Conservation (phyloP, 345 rosid genomes). For the Syzygium aqueum region DNA sequence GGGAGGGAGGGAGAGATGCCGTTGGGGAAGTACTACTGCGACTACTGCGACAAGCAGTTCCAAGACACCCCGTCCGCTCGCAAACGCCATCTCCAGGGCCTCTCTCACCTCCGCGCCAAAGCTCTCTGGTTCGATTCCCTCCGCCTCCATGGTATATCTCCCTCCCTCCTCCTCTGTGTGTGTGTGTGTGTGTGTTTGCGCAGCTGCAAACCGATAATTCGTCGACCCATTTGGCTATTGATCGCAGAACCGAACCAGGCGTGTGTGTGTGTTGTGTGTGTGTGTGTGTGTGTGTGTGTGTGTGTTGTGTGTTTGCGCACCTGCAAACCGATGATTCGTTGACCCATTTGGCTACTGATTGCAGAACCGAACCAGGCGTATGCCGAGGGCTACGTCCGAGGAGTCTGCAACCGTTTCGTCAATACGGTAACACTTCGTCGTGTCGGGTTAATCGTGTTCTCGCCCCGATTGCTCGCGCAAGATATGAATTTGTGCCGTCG, state of each 20-base stretch:
- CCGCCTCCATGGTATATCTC: not conserved
- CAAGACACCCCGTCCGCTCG: constrained; percentile 73
- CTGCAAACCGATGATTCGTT: not conserved
- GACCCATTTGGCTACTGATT: not conserved
- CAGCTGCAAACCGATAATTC: too few species aligned
- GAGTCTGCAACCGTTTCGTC: constrained; percentile 63
- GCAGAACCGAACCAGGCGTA: constrained; percentile 20
- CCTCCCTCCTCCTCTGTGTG: not conserved
- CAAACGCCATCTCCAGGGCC: constrained; percentile 76
- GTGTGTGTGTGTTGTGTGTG: too few species aligned
- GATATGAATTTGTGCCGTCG: fast-evolving
- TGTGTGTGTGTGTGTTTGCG: not conserved
- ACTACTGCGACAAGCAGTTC: constrained; percentile 91
- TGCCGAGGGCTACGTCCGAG: constrained; percentile 18
- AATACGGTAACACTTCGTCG: constrained; percentile 22
- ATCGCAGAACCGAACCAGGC: too few species aligned
- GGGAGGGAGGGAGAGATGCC: constrained; percentile 26
- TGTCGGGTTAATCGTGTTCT: too few species aligned
- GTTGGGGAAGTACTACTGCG: constrained; percentile 70
- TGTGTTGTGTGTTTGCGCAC: not conserved
- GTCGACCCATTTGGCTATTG: too few species aligned
- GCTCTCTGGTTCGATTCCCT: constrained; percentile 60
- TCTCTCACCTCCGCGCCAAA: constrained; percentile 77
- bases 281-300: too few species aligned
- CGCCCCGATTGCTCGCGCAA: not conserved